Evolutionary conservation across 768 basidiomycete species (phyloP), one percentile per base, ranked within the genome.

Genomic region (Boletus sensibilis): DNA sequence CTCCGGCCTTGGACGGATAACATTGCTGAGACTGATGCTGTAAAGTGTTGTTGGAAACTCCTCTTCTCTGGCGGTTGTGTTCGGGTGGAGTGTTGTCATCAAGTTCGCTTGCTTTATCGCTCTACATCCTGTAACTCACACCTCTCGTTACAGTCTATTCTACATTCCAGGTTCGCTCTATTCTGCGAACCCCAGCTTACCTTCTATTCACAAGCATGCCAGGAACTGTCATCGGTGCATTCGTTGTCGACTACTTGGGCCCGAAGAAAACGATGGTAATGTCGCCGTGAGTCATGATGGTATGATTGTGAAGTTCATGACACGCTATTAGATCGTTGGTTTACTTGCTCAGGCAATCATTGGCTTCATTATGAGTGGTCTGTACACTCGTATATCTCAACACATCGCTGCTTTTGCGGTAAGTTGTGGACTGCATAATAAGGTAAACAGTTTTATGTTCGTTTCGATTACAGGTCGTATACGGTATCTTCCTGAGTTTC

Each of bases 311-410:
- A 50, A 50, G 27, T 40, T 54, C 48, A 38, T 38, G 35, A 18
- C 16, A 35, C 39, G 8, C 62, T 35, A 9, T 20, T 43, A 88
- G 87, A 90, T 92, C 60, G 62, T 67, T 27, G 90, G 90, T 43
- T 78, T 92, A 11, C 39, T 90, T 27, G 62, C 72, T 25, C 90
- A 92, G 69, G 85, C 88, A 2, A 48, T 90, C 59, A 75, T 90
- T 46, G 91, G 95, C 7, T 97, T 97, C 74, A 82, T 92, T 70
- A 91, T 98, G 87, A 90, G 90, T 58, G 95, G 92, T 1, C 74
- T 84, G 20, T 97, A 95, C 73, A 64, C 58, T 25, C 74, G 77
- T 72, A 76, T 94, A 52, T 80, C 80, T 13, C 64, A 75, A 4
- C 78, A 90, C 58, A 79, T 92, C 50, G 90, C 73, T n/a, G 90